Base-by-base conservation (phyloP, 1,284 basidiomycete genomes). In the Albatrellus sp. region DNA sequence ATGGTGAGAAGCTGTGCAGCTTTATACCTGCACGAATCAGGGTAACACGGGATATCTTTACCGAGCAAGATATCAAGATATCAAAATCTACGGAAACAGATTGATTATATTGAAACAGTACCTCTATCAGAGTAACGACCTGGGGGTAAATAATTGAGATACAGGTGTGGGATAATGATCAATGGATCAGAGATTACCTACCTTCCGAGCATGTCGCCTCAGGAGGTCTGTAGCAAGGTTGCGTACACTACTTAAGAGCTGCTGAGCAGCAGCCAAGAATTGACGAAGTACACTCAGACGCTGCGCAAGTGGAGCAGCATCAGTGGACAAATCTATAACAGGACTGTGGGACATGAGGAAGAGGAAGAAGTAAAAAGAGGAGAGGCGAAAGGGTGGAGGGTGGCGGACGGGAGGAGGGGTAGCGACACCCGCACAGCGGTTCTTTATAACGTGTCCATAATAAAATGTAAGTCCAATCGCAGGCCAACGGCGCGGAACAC, bases 1-100 rank as follows among this genome's bases (percentile, higher is more conserved):
- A 66, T 33, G 58, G 53, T 20, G 64, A 55, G 44, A 66, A 66
- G 31, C 61, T 53, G 38, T 63, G 55, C 14, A 63, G 53, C 40
- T 62, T 62, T 38, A 66, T 45, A 37, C 58, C 60, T 14, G 51
- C 54, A 17, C 52, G 55, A 39, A 54, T 54, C 45, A 64, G 57
- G 30, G 64, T 66, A 31, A 53, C 52, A 44, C 62, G 55, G 7
- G 61, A 59, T 9, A 60, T 63, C 62, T 64, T 42, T 37, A 38
- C 34, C 37, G 33, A 37, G 39, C 35, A 46, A 37, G 35, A 33
- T 29, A 45, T 53, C 24, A 48, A 45, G 41, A 24, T 28, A 37
- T 24, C 30, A 33, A 37, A 31, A 42, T 30, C 33, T 37, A 28
- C 30, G 20, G 43, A 39, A 44, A 32, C 37, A 32, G 34, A 17